Evolutionary conservation across 768 basidiomycete genomes (phyloP), one percentile per base, ranked within the genome.

Genomic region (Rhizopogon salebrosus): DNA sequence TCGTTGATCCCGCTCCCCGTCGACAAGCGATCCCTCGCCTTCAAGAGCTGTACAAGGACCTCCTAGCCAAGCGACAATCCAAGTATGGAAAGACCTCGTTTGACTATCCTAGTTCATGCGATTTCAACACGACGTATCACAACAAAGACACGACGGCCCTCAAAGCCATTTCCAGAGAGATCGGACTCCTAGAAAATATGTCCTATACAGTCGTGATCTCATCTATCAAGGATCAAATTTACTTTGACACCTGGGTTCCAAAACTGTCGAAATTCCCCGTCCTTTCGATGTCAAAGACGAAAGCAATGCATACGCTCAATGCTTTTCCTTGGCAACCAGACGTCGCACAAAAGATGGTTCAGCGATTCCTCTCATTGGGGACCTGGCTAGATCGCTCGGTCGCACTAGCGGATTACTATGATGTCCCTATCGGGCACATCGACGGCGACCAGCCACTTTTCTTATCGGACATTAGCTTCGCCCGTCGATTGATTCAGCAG

Each of bases 381-480:
- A 58, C 72, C 3, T 95, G 92, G 90, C 69, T 98, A 38, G 85
- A 91, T 60, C 80, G 87, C 22, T 79, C 86, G 58, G 76, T 90
- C 3, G 79, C 87, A 5, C 79, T 94, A 35, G 89, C 95, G 0
- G 81, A 88, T 57, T 95, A 97, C 62, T 95, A 92, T 63, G 92
- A 98, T 66, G 78, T 98, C 5, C 95, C 97, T 1, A 74, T 95
- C 13, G 93, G 95, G 16, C 93, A 99, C 64, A 78, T 98, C 36
- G 92, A 94, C 38, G 85, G 88, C 4, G 97, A 99, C 62, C 85
- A 90, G 40, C 86, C 92, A 1, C 73, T 98, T n/a, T 77, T 87
- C 60, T 73, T 95, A 43, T 83, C 93, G 1, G 97, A 99, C 60
- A 77, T 99, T 58, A 87, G 83, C 57, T 97, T 98, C 60, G 91